Evolutionary conservation across 371 early-diverging fungal species (phyloP).

Genomic region (Mortierella sp.): DNA sequence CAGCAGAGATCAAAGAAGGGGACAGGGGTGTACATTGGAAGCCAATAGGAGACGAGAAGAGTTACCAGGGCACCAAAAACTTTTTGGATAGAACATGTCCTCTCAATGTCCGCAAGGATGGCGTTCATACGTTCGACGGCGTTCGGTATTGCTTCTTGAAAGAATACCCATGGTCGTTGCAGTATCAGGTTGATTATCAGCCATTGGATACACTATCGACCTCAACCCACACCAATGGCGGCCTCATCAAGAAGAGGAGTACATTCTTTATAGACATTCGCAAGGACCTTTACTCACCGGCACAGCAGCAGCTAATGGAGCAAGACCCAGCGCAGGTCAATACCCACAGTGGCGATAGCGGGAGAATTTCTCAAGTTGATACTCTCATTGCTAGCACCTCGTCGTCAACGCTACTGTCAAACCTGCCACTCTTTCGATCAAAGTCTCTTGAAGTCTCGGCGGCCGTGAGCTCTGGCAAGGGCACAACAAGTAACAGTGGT

Average conservation of each 20-base stretch:
- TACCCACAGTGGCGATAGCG: too few relatives aligned
- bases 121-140: slow-evolving; percentile 22
- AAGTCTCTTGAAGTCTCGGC: too few relatives aligned
- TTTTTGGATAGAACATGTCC: slow-evolving; percentile 45
- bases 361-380: too few relatives aligned
- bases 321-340: too few relatives aligned
- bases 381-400: too few relatives aligned
- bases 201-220: not conserved
- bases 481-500: slow-evolving; percentile 11
- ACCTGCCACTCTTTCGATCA: too few relatives aligned
- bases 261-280: slow-evolving; percentile 19
- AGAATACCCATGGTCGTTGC: slow-evolving; percentile 41
- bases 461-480: not conserved
- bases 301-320: not conserved
- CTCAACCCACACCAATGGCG: not conserved
- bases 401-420: too few relatives aligned
- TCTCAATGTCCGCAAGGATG: slow-evolving; percentile 24
- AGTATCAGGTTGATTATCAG: slow-evolving; percentile 25
- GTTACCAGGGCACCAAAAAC: slow-evolving; percentile 32
- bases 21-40: not conserved
- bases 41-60: slow-evolving; percentile 12
- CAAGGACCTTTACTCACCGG: not conserved
- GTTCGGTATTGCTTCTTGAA: slow-evolving; percentile 26
- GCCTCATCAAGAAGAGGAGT: slow-evolving; percentile 2
- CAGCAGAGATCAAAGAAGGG: not conserved